These are phyloP conservation scores for Barbatosphaeria neglecta DNA, from an alignment of 495 filamentous ascomycete genomes.

Conservation along the genomic window DNA sequence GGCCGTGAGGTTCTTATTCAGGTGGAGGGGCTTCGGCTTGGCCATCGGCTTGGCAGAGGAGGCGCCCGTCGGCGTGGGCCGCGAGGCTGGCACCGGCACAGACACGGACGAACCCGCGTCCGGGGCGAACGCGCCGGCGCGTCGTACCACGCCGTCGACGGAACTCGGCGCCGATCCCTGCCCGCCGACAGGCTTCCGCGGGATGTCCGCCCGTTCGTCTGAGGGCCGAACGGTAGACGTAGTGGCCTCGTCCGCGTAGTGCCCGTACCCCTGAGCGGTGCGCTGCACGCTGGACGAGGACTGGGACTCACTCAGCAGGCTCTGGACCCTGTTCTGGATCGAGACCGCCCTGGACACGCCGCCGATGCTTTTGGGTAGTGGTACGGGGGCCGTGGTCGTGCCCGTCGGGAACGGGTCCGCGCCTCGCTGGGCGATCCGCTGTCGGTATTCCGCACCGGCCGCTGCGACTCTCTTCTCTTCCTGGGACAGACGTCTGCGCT, in stretches of 20 bases:
- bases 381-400: conserved; percentile 6
- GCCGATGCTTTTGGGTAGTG: conserved; percentile 37
- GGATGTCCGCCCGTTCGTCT: conserved; percentile 11
- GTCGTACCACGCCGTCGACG: not conserved
- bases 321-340: conserved; percentile 85
- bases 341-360: conserved; percentile 57
- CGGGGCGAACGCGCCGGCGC: not conserved
- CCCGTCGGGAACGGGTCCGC: conserved; percentile 27
- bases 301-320: conserved; percentile 68
- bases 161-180: not conserved
- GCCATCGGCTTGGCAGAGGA: conserved; percentile 18
- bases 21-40: conserved; percentile 40
- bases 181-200: conserved; percentile 18
- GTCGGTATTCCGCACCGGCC: conserved; percentile 83
- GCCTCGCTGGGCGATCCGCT: conserved; percentile 52
- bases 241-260: conserved; percentile 50
- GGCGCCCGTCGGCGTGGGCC: not conserved
- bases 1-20: conserved; percentile 34
- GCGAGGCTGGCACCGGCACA: not conserved
- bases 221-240: conserved; percentile 9
- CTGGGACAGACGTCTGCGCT: conserved; percentile 68
- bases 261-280: conserved; percentile 82
- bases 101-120: not conserved
- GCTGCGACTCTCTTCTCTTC: conserved; percentile 89
- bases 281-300: conserved; percentile 43